Base-by-base conservation (phyloP, 164 flowering plant genomes). In the Cinnamomum micranthum region DNA sequence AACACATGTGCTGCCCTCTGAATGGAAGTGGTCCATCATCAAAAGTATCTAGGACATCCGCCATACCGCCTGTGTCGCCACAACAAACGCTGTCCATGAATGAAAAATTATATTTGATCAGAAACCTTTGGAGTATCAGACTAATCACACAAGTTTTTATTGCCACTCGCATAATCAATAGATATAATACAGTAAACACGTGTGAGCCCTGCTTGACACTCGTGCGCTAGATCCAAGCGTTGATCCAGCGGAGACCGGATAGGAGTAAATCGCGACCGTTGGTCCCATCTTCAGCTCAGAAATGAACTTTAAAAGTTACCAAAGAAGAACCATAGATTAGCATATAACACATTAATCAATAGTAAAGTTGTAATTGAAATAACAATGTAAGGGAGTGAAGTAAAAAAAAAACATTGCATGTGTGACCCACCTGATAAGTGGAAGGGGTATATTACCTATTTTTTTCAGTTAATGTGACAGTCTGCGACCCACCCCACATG, bases 41-140 rank as follows among this genome's bases (percentile, higher is more conserved):
- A 67, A 77, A 75, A 77, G 71, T 68, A 73, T 70, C 77, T 82
- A 65, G 72, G 77, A 76, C 85, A 84, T 78, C 82, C 80, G 82
- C 82, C 85, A 74, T 64, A 71, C 78, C 82, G 77, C 62, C 83
- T 60, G 73, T 68, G 76, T 77, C 70, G 68, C 82, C 82, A 74
- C 78, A 77, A 64, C 59, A 62, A 64, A 63, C 74, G 80, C 72
- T 65, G 15, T 24, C 71, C 28, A 3, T 3, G 22, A 50, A 65
- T 65, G 12, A 50, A 62, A 50, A 31, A 31, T 55, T 50, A 55
- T 20, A 55, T 20, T 14, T 55, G 20, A 55, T 55, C 60, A 55
- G 60, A 55, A 14, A 41, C 47, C 47, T 41, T 41, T 41, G 47
- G 47, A 9, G 47, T 41, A 41, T 41, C 47, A 41, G 11, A 41